Evolutionary conservation across 164 flowering plant species (phyloP), one percentile per base, ranked within the genome.

Genomic region (Echeveria elegans): DNA sequence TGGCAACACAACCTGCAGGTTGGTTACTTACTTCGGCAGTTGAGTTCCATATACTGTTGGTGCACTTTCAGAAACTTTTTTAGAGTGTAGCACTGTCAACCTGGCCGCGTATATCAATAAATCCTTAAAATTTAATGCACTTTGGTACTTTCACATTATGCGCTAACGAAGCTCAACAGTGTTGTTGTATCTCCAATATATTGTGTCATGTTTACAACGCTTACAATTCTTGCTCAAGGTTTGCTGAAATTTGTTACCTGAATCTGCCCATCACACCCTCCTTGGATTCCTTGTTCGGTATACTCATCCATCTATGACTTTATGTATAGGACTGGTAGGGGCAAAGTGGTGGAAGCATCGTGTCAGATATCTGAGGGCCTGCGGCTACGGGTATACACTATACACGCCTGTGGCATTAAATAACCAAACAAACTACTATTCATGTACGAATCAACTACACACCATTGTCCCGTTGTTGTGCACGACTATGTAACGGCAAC

Each of bases 151-250:
- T 36, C 26, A 14, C 34, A 36, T 48, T 31, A n/a, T 50, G 68
- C 41, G 8, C 60, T 34, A 66, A 23, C 53, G 16, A n/a, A 15
- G 19, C 14, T 2, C n/a, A 71, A 10, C 64, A 24, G 60, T 66
- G 68, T 80, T 85, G 68, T 72, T 90, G 88, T 66, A 92, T 83
- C 68, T 76, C n/a, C n/a, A n/a, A n/a, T n/a, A n/a, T n/a, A n/a
- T n/a, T n/a, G n/a, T n/a, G n/a, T n/a, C n/a, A n/a, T 90, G 91
- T 90, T 90, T 80, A 90, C 97, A 31, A 72, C 97, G 11, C 90
- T 90, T 47, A 88, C 97, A 15, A 90, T 90, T 48, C 77, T 90
- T 67, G 97, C 97, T 69, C 77, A 90, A 88, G 97, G 97, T 90
- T 81, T 23, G 12, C 15, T 26, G 2, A 23, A 50, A 19, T 14